phyloP scores from a whole-genome alignment of 2,329 filamentous ascomycete genomes.

The Pestalotiopsis sp. region DNA sequence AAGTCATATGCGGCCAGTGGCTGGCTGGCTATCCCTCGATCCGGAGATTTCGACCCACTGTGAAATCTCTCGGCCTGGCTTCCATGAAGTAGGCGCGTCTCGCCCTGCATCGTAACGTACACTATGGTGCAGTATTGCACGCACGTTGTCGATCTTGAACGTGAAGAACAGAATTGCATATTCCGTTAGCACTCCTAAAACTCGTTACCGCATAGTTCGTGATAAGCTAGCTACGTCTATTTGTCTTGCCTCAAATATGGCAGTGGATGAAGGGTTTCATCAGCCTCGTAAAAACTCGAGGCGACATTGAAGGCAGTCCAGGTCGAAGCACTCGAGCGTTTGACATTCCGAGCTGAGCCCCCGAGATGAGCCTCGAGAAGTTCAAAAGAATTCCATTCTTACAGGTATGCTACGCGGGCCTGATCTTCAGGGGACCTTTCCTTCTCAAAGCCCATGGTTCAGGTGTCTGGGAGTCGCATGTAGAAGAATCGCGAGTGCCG shows the following conservation, averaged over 20 bases:
- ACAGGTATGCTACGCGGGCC: not conserved
- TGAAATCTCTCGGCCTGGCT: not conserved
- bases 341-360: not conserved
- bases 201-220: too few species aligned
- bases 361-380: not conserved
- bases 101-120: not conserved
- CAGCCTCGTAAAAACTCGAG: not conserved
- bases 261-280: not conserved
- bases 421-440: not conserved
- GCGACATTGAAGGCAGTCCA: not conserved
- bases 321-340: not conserved
- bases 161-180: not conserved
- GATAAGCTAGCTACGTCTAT: too few species aligned
- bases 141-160: not conserved
- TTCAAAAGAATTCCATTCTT: not conserved
- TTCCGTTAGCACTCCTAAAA: not conserved
- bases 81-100: not conserved
- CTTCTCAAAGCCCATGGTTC: not conserved
- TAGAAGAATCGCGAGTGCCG: not conserved
- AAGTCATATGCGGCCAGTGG: not conserved
- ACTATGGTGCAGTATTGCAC: not conserved
- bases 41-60: not conserved
- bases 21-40: not conserved
- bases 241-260: too few species aligned
- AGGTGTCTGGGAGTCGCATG: not conserved